Evolutionary conservation across 768 basidiomycete genomes (phyloP).

Genomic region (Amanita polypyramis): DNA sequence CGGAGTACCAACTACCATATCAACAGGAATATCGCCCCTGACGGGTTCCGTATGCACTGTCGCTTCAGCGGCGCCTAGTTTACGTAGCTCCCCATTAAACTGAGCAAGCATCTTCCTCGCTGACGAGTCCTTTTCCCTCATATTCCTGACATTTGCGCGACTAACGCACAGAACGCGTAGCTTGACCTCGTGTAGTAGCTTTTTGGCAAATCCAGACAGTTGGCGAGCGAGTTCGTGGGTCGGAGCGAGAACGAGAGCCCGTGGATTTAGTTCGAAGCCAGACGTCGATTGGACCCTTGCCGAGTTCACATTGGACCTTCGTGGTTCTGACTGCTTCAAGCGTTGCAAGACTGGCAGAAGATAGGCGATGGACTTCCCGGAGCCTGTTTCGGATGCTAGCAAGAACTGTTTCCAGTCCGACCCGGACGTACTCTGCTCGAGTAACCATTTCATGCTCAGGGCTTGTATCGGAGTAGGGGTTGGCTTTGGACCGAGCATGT

Average conservation of each 20-base stretch:
- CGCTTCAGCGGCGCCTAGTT: neutral
- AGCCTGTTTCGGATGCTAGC: slow-evolving; percentile 84
- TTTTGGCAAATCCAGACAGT: slow-evolving; percentile 63
- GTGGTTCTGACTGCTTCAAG: slow-evolving; percentile 57
- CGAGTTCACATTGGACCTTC: neutral
- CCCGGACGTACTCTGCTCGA: slow-evolving; percentile 21
- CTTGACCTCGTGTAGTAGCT: slow-evolving; percentile 63
- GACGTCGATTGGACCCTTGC: slow-evolving; percentile 8
- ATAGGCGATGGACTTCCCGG: slow-evolving; percentile 88
- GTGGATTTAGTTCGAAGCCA: slow-evolving; percentile 35
- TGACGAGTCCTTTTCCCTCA: slow-evolving; percentile 21
- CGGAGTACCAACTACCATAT: slow-evolving; percentile 59
- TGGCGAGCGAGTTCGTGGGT: slow-evolving; percentile 88
- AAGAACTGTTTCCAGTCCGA: slow-evolving; percentile 40
- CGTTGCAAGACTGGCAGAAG: slow-evolving; percentile 74
- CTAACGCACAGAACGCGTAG: slow-evolving; percentile 68
- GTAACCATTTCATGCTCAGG: slow-evolving; percentile 56
- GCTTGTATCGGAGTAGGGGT: slow-evolving; percentile 74
- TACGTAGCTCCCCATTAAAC: neutral
- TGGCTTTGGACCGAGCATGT: slow-evolving; percentile 44
- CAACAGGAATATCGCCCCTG: slow-evolving; percentile 23
- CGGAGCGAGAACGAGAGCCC: slow-evolving; percentile 74
- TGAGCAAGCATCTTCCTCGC: slow-evolving; percentile 39
- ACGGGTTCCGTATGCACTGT: neutral
- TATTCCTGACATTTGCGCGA: slow-evolving; percentile 38